Evolutionary conservation across 1,284 basidiomycete species (phyloP), one percentile per base, ranked within the genome.

Genomic region (Inonotus hispidus): DNA sequence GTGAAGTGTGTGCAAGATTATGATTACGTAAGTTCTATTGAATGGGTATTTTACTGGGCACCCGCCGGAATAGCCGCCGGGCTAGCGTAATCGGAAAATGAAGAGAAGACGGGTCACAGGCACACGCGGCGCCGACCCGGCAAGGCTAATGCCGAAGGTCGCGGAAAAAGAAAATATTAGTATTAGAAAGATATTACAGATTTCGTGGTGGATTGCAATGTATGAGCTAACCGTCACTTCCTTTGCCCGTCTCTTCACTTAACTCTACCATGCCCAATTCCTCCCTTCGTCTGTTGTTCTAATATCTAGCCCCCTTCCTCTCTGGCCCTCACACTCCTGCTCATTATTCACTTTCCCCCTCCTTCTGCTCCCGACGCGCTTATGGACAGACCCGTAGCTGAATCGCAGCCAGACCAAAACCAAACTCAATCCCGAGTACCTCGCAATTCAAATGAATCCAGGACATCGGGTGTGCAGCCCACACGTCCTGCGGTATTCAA

Each of bases 401-500:
- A 35, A 10, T 52, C 57, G 14, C 43, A 57, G 41, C 43, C 2
- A 25, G 23, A 29, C 35, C 56, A 6, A 25, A 38, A 29, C 35
- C 56, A 58, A 13, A 23, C n/a, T 38, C 53, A 38, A 19, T 38
- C 53, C 23, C 56, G 56, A 39, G 21, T 45, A 19, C 46, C 56
- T n/a, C 45, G 56, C 46, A 37, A 49, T 37, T 16, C 56, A 49
- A 49, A 46, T 46, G 56, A 47, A n/a, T 16, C 23, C n/a, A 49
- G 47, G 56, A 21, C 53, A 13, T 53, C 53, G 53, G 59, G 54
- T 29, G 23, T n/a, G 10, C 52, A 56, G 46, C 21, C 25, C 45
- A 11, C 46, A 11, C 29, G 32, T 32, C 21, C 60, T 46, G 16
- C 60, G 25, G 43, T 79, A 68, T 77, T 80, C 66, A 83, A 84